These are phyloP conservation scores for Serendipita sp. DNA, from an alignment of 768 basidiomycete genomes.

Conservation along the genomic window DNA sequence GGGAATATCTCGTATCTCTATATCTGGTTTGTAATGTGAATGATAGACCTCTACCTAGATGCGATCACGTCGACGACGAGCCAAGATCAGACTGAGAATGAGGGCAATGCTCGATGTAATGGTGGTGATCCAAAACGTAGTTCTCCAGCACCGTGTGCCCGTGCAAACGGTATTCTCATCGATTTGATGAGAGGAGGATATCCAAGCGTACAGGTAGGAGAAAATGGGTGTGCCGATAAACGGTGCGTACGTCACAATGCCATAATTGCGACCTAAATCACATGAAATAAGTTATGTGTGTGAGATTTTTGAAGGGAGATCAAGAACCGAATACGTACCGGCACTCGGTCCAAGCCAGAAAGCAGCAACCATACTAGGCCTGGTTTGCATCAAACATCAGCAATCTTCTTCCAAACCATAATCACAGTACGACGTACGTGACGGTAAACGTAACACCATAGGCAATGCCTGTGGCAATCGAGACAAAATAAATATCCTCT, in stretches of 20 bases:
- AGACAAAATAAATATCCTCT: conserved; percentile 36
- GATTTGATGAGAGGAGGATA: conserved; percentile 38
- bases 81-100: conserved; percentile 28
- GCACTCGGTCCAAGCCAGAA: conserved; percentile 57
- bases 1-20: too few relatives aligned
- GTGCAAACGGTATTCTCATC: conserved; percentile 29
- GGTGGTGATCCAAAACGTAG: conserved; percentile 44
- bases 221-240: conserved; percentile 61
- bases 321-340: conserved; percentile 16
- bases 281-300: too few relatives aligned
- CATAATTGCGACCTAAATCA: conserved; percentile 48
- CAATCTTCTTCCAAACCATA: too few relatives aligned
- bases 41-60: not conserved
- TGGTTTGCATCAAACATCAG: conserved; percentile 17
- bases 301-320: too few relatives aligned
- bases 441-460: conserved; percentile 62
- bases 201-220: conserved; percentile 64
- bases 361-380: conserved; percentile 54
- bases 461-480: conserved; percentile 43
- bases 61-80: not conserved
- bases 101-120: conserved; percentile 31
- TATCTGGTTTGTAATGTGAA: too few relatives aligned
- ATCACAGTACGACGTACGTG: conserved; percentile 47
- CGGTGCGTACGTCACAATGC: conserved; percentile 56
- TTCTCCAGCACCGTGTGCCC: conserved; percentile 47